Conservation (phyloP, 2,329 filamentous ascomycete species). For the Talaromyces sp. region DNA sequence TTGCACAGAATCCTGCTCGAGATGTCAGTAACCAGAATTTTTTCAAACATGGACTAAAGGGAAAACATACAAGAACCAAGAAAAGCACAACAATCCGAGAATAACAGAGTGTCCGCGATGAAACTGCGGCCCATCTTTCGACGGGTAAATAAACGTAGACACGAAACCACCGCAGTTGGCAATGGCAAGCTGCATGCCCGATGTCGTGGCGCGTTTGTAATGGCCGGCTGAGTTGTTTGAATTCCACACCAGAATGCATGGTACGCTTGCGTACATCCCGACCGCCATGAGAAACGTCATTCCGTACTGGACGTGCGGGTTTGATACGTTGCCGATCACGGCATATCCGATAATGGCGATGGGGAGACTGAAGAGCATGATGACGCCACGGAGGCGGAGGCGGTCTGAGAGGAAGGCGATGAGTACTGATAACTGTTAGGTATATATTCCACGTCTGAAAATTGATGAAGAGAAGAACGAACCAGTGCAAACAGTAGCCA, state of each 20-base stretch:
- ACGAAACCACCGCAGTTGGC: slow-evolving; percentile 66
- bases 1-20: slow-evolving; percentile 51
- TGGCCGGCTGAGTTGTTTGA: slow-evolving; percentile 65
- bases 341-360: slow-evolving; percentile 63
- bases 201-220: slow-evolving; percentile 65
- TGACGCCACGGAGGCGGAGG: slow-evolving; percentile 53
- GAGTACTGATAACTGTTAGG: slow-evolving; percentile 9
- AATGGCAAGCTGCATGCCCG: slow-evolving; percentile 60
- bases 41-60: neutral
- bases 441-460: slow-evolving; percentile 11
- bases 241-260: slow-evolving; percentile 61
- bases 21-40: neutral
- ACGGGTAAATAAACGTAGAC: slow-evolving; percentile 59
- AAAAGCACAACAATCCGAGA: slow-evolving; percentile 54
- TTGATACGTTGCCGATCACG: slow-evolving; percentile 53
- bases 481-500: slow-evolving; percentile 54
- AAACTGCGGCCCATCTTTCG: slow-evolving; percentile 52
- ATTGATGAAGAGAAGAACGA: slow-evolving; percentile 10
- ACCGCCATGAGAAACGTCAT: slow-evolving; percentile 66
- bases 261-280: slow-evolving; percentile 59
- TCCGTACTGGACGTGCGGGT: slow-evolving; percentile 53
- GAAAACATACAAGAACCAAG: slow-evolving; percentile 57
- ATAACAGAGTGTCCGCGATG: slow-evolving; percentile 59
- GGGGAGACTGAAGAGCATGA: slow-evolving; percentile 61
- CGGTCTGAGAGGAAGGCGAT: slow-evolving; percentile 56